A percentile compares a stretch with the other conserved stretches of the same genome.
Conservation (phyloP, 2,329 filamentous ascomycete species). For the Ilyonectria mors-panacis region DNA sequence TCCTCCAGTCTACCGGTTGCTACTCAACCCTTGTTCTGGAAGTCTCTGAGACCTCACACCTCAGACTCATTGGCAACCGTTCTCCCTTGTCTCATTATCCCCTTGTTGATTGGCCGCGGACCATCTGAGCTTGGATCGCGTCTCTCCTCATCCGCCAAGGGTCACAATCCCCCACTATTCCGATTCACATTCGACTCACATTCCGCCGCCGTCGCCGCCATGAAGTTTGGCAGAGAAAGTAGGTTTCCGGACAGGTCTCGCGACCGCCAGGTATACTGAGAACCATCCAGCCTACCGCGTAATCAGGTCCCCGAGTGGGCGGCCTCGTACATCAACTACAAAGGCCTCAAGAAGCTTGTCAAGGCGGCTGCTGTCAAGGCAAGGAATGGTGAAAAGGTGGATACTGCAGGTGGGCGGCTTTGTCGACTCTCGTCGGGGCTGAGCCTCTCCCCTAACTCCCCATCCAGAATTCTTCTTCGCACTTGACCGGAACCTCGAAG, state of each 20-base stretch:
- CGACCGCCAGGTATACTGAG: slow-evolving; percentile 40
- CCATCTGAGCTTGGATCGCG: not conserved
- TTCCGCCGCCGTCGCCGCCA: slow-evolving; percentile 47
- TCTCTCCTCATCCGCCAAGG: slow-evolving; percentile 1
- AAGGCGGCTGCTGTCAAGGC: slow-evolving; percentile 80
- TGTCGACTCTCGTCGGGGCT: slow-evolving; percentile 48
- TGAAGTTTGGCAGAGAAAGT: slow-evolving; percentile 78
- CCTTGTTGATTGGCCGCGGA: not conserved
- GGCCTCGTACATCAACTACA: slow-evolving; percentile 89
- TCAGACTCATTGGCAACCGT: not conserved
- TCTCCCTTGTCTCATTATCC: too few species aligned
- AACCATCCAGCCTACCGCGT: slow-evolving; percentile 73
- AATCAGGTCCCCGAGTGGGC: slow-evolving; percentile 93
- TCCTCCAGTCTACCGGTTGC: not conserved
- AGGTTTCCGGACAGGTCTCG: slow-evolving; percentile 46
- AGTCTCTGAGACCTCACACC: not conserved
- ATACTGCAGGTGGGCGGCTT: slow-evolving; percentile 86
- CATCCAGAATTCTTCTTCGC: slow-evolving; percentile 93
- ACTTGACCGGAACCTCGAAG: slow-evolving; percentile 96
- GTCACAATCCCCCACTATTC: slow-evolving; percentile 18
- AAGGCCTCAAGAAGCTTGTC: slow-evolving; percentile 94
- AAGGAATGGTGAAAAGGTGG: slow-evolving; percentile 80
- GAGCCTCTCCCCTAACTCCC: slow-evolving; percentile 52
- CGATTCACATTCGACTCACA: slow-evolving; percentile 24
- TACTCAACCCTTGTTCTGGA: not conserved